Evolutionary conservation across 2,329 filamentous ascomycete species (phyloP), one percentile per base, ranked within the genome.

Genomic region (Fusarium pilosicola): DNA sequence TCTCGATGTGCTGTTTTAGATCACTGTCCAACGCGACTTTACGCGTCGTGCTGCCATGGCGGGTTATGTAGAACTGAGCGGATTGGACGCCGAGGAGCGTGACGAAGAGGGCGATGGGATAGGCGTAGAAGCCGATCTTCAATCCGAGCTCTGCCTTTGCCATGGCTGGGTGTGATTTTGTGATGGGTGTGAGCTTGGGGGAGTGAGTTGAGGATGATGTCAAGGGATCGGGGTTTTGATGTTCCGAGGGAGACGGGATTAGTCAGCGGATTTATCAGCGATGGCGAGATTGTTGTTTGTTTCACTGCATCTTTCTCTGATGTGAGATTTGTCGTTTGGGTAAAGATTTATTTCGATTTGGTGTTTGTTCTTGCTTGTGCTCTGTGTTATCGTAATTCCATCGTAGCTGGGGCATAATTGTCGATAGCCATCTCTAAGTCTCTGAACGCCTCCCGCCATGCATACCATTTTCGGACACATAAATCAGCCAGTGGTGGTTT

Each of bases 41-140:
- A 68, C 76, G 75, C 75, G 75, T 44, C 3, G 39, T 74, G 36
- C 75, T 76, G 36, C 76, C 76, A 68, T 70, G 78, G 20, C 81
- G 80, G 64, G 78, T 74, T 60, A 78, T 79, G 72, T 80, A 84
- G 71, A 82, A 85, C 62, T 81, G 79, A 42, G 82, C 57, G 11
- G 82, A 75, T 70, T 85, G 83, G 1, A 79, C 80, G 7, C 80
- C 77, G 22, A 84, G 61, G 11, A 85, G 71, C 4, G 81, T 79
- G 7, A 77, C 63, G 52, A 85, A 84, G 14, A 85, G 79, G 10
- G 80, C 76, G 45, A 80, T 81, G 2, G 84, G 84, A 65, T 85
- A 85, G 58, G 81, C 60, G 57, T 85, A 85, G 71, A 85, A 85
- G 66, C 80, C 81, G 13, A 82, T 76, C 66, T 81, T 77, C 55